Evolutionary conservation across 305 asterid species (phyloP), one percentile per base, ranked within the genome.

Genomic region (Fraxinus platypoda): DNA sequence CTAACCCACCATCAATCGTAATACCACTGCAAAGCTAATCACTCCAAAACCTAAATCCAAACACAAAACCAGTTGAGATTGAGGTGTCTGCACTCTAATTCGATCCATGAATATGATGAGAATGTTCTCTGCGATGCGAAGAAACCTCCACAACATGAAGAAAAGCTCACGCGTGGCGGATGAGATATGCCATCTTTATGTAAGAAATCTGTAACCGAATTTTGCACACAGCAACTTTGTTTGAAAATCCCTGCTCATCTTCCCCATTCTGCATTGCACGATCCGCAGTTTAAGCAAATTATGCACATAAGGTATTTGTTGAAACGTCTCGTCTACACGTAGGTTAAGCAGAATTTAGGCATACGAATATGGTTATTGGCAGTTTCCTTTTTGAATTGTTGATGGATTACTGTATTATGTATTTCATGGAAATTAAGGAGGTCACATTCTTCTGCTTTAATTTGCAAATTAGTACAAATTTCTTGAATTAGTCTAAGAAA

Each of bases 181-280:
- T 74, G 78, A 52, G 78, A 8, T 74, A 74, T 31, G 78, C 78
- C 52, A 74, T 74, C 17, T 74, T 74, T 38, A 74, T 74, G 78
- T 74, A 30, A 74, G 59, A 15, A 49, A 49, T 49, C 19, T 49
- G 59, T 49, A 13, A 49, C 59, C 21, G 19, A 49, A 49, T 3
- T 49, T 49, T 49, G 21, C 59, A 49, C 59, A 13, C 57, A 13
- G 1, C n/a, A 49, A 0, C 7, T 49, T 49, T 49, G 59, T 13
- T 49, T 2, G 59, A 49, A 49, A 49, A 13, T 3, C 4, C n/a
- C 6, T 49, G 59, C 17, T 49, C 59, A 13, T 49, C 59, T 49
- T 49, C 59, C 59, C 59, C 49, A 15, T 46, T 46, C 57, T 46
- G 57, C 19, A 15, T 13, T 6, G 57, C 57, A 46, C 1, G 19